Percentiles rank a stretch among this genome's conserved stretches.
phyloP scores from a whole-genome alignment of 345 rosid genomes.

The Sisymbrium irio region DNA sequence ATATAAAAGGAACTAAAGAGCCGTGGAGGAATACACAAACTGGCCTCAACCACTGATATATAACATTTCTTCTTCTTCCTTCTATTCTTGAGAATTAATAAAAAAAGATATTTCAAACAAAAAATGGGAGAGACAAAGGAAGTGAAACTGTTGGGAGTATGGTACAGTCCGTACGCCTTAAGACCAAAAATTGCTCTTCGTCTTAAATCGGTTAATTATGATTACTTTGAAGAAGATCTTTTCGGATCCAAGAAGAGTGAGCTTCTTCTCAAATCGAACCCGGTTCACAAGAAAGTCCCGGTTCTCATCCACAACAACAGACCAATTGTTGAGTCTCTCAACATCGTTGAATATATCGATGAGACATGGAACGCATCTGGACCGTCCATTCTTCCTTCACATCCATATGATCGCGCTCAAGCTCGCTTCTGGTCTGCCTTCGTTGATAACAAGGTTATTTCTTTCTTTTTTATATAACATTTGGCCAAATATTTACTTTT shows the following conservation, averaged over 20 bases:
- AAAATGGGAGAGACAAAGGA: constrained; percentile 25
- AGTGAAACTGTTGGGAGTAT: constrained; percentile 38
- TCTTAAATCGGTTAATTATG: constrained; percentile 33
- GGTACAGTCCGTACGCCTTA: constrained; percentile 36
- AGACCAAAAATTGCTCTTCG: constrained; percentile 41
- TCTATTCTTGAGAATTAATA: background rate
- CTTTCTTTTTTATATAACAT: no score
- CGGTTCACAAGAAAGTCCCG: constrained; percentile 44
- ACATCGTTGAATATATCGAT: constrained; percentile 43
- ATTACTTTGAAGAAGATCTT: constrained; percentile 36
- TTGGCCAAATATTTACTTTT: background rate
- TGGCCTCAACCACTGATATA: background rate
- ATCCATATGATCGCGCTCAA: constrained; percentile 53
- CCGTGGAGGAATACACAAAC: background rate
- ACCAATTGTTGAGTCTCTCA: constrained; percentile 29
- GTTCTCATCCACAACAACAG: constrained; percentile 39
- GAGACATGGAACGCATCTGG: constrained; percentile 55
- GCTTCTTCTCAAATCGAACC: constrained; percentile 36
- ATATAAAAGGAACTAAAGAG: background rate
- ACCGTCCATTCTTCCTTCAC: constrained; percentile 56
- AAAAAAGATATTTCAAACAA: background rate
- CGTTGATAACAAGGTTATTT: constrained; percentile 48
- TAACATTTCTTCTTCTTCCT: background rate
- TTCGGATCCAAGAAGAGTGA: constrained; percentile 43
- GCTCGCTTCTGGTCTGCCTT: constrained; percentile 68